Percentiles rank a stretch among this genome's conserved stretches.
Evolutionary conservation across 495 filamentous ascomycete genomes (phyloP).

Genomic region (Penicillium taxi): DNA sequence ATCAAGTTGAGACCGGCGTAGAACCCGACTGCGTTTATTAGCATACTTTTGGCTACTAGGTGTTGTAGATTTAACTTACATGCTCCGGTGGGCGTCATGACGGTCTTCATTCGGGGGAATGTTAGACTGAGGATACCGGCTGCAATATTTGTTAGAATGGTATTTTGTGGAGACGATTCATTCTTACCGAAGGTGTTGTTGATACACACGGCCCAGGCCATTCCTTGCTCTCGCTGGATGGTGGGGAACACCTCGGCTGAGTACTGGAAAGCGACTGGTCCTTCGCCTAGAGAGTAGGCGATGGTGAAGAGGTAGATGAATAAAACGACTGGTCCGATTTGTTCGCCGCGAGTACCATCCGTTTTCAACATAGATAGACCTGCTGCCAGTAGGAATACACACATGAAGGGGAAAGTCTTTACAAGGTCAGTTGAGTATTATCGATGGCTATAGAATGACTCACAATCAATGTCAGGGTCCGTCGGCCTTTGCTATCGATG

Average conservation of each 20-base stretch:
- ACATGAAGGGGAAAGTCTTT: conserved; percentile 57
- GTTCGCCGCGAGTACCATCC: conserved; percentile 21
- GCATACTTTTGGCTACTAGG: no score
- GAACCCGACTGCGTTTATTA: conserved; percentile 56
- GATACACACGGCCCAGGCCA: conserved; percentile 58
- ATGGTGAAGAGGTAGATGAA: conserved; percentile 46
- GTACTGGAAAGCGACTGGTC: conserved; percentile 51
- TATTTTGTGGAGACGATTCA: no score
- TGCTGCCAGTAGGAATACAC: conserved; percentile 48
- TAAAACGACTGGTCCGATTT: conserved; percentile 41
- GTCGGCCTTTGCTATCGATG: conserved; percentile 57
- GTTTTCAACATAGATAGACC: conserved; percentile 53
- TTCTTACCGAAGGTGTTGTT: no score
- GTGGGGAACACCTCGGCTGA: conserved; percentile 52
- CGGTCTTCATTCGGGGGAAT: conserved; percentile 41
- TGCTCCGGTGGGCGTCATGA: conserved; percentile 48
- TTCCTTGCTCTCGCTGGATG: conserved; percentile 59
- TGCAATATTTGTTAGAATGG: conserved; percentile 44
- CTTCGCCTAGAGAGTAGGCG: conserved; percentile 49
- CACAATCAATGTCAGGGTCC: no score
- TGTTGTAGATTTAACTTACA: no score
- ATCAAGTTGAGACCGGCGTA: conserved; percentile 50
- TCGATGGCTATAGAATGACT: no score
- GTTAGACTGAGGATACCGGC: conserved; percentile 52
- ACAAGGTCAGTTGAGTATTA: no score